phyloP scores from a whole-genome alignment of 1,284 basidiomycete genomes.

The Boletus hoseneyae region DNA sequence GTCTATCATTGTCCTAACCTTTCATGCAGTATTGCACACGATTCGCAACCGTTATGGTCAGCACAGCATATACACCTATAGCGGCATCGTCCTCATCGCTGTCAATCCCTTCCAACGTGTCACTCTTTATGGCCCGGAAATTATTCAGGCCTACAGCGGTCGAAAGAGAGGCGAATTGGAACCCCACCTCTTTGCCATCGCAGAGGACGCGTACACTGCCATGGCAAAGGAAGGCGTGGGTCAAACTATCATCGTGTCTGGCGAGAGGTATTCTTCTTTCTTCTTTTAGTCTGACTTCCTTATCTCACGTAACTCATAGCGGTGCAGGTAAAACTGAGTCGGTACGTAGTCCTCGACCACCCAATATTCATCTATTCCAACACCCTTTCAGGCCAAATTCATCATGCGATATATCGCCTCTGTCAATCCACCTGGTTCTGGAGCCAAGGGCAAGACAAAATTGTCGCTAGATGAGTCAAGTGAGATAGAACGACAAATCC shows the following conservation, averaged over 20 bases:
- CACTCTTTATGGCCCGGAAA: slow-evolving; percentile 91
- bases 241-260: slow-evolving; percentile 99
- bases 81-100: slow-evolving; percentile 96
- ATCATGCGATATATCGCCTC: slow-evolving; percentile 99
- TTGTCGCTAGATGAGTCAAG: slow-evolving; percentile 77
- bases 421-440: slow-evolving; percentile 80
- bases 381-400: slow-evolving; percentile 78
- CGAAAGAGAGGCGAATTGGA: slow-evolving; percentile 92
- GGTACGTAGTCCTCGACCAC: slow-evolving; percentile 41
- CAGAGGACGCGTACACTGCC: slow-evolving; percentile 97
- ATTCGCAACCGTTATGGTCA: slow-evolving; percentile 96
- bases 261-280: slow-evolving; percentile 74
- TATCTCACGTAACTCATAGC: slow-evolving; percentile 43
- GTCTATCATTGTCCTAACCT: neutral
- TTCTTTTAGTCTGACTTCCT: slow-evolving; percentile 9
- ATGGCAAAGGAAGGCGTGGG: slow-evolving; percentile 95
- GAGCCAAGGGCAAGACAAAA: slow-evolving; percentile 64
- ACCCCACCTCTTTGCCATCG: slow-evolving; percentile 98
- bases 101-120: slow-evolving; percentile 98
- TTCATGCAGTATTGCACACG: slow-evolving; percentile 81
- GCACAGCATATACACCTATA: slow-evolving; percentile 98
- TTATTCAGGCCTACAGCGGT: slow-evolving; percentile 97
- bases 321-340: slow-evolving; percentile 99
- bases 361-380: slow-evolving; percentile 5
- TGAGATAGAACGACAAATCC: slow-evolving; percentile 95